Evolutionary conservation across 345 rosid genomes (phyloP).

Genomic region (Microcos paniculata): DNA sequence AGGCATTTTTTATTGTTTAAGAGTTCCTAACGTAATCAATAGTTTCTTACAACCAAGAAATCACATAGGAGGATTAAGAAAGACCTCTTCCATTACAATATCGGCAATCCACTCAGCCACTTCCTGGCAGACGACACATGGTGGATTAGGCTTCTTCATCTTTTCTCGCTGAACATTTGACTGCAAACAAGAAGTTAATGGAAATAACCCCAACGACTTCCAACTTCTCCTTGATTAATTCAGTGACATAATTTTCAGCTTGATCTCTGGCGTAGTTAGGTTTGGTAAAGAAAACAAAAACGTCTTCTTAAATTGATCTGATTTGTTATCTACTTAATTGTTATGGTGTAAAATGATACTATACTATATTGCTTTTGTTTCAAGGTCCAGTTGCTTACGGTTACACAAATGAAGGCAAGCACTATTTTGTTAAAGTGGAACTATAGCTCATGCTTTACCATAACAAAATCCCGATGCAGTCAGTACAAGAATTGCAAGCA

Average conservation of each 20-base stretch:
- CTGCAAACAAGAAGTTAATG: conserved; percentile 29
- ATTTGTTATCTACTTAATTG: neutral
- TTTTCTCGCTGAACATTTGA: conserved; percentile 43
- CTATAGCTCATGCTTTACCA: neutral
- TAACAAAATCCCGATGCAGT: neutral
- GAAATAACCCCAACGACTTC: neutral
- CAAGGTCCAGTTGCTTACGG: neutral
- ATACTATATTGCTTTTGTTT: neutral
- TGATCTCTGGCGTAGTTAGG: neutral
- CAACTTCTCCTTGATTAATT: neutral
- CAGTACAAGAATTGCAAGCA: neutral
- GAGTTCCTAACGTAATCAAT: neutral
- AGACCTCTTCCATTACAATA: conserved; percentile 68
- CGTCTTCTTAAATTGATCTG: neutral
- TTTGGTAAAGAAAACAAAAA: neutral
- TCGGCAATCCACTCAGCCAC: conserved; percentile 65
- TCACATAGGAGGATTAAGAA: neutral
- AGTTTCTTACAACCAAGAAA: neutral
- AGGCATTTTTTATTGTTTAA: neutral
- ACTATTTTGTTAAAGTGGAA: no score
- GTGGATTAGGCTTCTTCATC: conserved; percentile 50
- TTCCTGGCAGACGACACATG: conserved; percentile 63
- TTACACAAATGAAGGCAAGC: neutral
- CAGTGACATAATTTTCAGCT: neutral
- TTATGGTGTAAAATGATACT: neutral